Evolutionary conservation across 345 rosid species (phyloP).

Genomic region (Nasturtium officinale): DNA sequence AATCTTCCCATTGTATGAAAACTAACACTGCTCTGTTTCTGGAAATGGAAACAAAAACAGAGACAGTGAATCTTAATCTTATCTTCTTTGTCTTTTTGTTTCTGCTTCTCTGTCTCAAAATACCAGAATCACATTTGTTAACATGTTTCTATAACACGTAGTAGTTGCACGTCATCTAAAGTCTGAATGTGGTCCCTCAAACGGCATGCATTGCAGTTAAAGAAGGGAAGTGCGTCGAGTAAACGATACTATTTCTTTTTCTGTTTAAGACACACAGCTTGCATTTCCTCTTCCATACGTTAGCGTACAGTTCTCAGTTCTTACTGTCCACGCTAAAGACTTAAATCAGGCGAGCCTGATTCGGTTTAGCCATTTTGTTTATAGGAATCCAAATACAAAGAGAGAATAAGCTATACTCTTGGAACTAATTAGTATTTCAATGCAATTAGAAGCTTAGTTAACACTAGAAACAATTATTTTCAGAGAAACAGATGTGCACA

Average conservation of each 20-base stretch:
- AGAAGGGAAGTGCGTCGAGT: conserved; percentile 27
- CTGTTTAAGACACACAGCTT: conserved; percentile 23
- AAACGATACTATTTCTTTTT: conserved; percentile 27
- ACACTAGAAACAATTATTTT: not conserved
- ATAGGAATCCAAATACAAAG: not conserved
- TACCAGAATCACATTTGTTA: conserved; percentile 19
- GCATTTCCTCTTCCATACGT: conserved; percentile 21
- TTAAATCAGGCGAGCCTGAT: not conserved
- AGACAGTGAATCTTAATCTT: conserved; percentile 28
- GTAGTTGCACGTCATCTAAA: conserved; percentile 20
- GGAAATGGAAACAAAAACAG: conserved; percentile 33
- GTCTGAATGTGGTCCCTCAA: conserved; percentile 37
- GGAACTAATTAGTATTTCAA: not conserved
- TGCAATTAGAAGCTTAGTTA: not conserved
- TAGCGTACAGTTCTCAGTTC: conserved; percentile 19
- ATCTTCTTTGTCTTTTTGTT: conserved; percentile 21
- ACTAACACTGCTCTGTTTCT: conserved; percentile 34
- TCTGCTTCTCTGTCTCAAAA: conserved; percentile 4
- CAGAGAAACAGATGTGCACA: not conserved
- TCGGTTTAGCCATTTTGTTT: not conserved
- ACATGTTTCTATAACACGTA: not conserved
- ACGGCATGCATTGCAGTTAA: conserved; percentile 36
- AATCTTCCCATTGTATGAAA: conserved; percentile 32
- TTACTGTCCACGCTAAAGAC: not conserved
- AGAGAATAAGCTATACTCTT: not conserved